Evolutionary conservation across 163 green algal genomes (phyloP).

Genomic region (Scenedesmus sp.): DNA sequence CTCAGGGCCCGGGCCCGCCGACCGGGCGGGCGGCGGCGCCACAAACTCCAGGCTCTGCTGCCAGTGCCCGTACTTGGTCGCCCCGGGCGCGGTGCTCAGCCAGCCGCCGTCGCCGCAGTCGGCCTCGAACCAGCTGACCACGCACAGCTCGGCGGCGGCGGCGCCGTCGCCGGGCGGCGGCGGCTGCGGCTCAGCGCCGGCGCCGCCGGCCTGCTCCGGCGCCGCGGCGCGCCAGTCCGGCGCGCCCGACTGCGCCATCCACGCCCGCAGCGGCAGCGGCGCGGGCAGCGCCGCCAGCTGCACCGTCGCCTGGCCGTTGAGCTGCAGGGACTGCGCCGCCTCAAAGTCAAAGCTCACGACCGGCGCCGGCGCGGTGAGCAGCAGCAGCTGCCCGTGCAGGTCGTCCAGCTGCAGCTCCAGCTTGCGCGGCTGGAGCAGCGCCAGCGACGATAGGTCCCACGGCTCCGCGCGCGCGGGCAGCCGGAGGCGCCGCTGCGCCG

Average conservation of each 20-base stretch:
- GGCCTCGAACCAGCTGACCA: constrained; percentile 54
- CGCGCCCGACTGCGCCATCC: constrained; percentile 34
- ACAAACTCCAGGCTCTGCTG: constrained; percentile 48
- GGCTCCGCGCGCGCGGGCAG: constrained; percentile 1
- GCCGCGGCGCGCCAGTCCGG: no score
- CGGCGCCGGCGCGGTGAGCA: constrained; percentile 38
- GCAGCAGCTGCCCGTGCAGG: constrained; percentile 24
- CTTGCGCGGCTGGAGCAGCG: constrained; percentile 45
- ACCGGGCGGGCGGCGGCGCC: background rate
- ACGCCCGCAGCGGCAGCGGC: background rate
- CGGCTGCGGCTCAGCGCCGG: no score
- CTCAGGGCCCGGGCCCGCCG: background rate
- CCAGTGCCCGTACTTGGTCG: constrained; percentile 49
- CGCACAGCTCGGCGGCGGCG: no score
- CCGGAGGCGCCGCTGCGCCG: constrained; percentile 7
- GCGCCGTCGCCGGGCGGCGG: no score
- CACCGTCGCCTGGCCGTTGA: constrained; percentile 21
- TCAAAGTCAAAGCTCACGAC: constrained; percentile 41
- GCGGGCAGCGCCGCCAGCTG: background rate
- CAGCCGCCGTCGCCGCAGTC: constrained; percentile 48
- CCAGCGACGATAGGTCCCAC: constrained; percentile 39
- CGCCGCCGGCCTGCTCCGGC: no score
- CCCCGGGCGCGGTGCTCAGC: constrained; percentile 31
- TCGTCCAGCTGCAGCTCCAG: constrained; percentile 47
- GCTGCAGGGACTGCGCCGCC: constrained; percentile 8